Evolutionary conservation across 1,139 yeast species (phyloP).

Genomic region (Wickerhamomyces sp.): DNA sequence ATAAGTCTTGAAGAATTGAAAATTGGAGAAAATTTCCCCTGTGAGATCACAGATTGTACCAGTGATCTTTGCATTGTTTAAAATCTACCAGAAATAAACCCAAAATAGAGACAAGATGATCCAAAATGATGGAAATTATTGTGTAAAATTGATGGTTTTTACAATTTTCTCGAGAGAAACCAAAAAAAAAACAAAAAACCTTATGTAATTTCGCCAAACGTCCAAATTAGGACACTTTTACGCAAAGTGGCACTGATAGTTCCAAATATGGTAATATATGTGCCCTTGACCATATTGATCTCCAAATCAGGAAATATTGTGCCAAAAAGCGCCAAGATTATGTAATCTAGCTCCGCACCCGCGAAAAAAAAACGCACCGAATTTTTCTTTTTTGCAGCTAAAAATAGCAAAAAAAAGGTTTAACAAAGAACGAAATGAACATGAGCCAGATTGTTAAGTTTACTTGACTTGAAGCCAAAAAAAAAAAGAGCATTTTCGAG

Average conservation of each 20-base stretch:
- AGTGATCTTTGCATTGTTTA: background rate
- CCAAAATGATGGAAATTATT: too few relatives aligned
- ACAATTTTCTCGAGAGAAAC: background rate
- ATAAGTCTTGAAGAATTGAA: background rate
- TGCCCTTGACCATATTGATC: background rate
- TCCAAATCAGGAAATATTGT: background rate
- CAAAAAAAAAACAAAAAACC: too few relatives aligned
- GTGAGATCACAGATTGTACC: background rate
- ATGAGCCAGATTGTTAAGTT: too few relatives aligned
- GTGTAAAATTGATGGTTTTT: background rate
- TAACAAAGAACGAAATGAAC: too few relatives aligned
- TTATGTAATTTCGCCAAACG: background rate
- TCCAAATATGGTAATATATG: background rate
- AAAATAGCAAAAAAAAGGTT: too few relatives aligned
- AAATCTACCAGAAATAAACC: background rate
- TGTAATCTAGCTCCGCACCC: background rate
- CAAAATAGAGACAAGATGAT: background rate
- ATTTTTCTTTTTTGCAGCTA: too few relatives aligned
- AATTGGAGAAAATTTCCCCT: background rate
- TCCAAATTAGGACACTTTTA: background rate
- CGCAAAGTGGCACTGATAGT: background rate
- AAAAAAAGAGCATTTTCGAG: too few relatives aligned
- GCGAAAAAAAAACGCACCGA: background rate
- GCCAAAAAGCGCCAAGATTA: background rate
- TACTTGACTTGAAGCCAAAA: too few relatives aligned